phyloP scores from a whole-genome alignment of 192 early-diverging fungal species.

The Backusella sp. region DNA sequence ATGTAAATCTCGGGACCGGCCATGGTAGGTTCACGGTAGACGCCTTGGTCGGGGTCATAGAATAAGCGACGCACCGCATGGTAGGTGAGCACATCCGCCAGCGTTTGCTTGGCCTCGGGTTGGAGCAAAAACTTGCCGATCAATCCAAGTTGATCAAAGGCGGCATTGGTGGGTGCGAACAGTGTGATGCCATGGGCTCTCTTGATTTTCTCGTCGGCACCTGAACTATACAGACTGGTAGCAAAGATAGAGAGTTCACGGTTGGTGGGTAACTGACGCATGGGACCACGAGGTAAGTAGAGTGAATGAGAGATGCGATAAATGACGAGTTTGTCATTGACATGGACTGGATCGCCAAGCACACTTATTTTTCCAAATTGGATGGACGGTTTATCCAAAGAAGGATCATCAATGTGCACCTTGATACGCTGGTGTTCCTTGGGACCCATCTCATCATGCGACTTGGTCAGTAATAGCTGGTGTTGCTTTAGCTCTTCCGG shows the following conservation, averaged over 20 bases:
- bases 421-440: slow-evolving; percentile 45
- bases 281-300: slow-evolving; percentile 43
- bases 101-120: slow-evolving; percentile 24
- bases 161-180: slow-evolving; percentile 59
- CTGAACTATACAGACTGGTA: slow-evolving; percentile 48
- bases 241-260: slow-evolving; percentile 51
- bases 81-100: slow-evolving; percentile 48
- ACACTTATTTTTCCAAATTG: slow-evolving; percentile 55
- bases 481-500: slow-evolving; percentile 44
- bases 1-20: slow-evolving; percentile 35
- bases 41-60: slow-evolving; percentile 39
- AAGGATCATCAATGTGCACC: slow-evolving; percentile 26
- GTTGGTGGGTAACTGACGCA: slow-evolving; percentile 47
- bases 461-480: slow-evolving; percentile 53
- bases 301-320: slow-evolving; percentile 58
- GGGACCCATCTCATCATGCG: slow-evolving; percentile 44
- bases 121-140: slow-evolving; percentile 49
- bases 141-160: slow-evolving; percentile 59
- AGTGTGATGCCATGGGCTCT: slow-evolving; percentile 55
- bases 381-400: slow-evolving; percentile 19
- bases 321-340: slow-evolving; percentile 55
- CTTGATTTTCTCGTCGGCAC: slow-evolving; percentile 42
- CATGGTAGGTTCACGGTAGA: slow-evolving; percentile 32
- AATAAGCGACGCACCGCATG: slow-evolving; percentile 45
- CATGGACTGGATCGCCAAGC: slow-evolving; percentile 41